Evolutionary conservation across 2,329 filamentous ascomycete genomes (phyloP).

Genomic region (Apiospora phragmitis): DNA sequence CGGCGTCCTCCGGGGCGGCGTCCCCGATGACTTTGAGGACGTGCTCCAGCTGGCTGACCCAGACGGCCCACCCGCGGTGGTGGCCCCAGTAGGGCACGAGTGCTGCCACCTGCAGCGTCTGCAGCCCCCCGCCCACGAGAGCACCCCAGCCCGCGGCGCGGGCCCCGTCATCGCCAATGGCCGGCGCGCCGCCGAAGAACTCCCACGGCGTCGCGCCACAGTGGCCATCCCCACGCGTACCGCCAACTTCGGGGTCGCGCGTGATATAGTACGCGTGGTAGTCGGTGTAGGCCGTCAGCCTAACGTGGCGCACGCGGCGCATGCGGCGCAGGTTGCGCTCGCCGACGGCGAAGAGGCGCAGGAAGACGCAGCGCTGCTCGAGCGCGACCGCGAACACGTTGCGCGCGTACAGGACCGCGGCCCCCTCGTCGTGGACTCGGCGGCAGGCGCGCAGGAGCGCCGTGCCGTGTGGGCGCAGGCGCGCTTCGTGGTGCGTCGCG

Average conservation of each 20-base stretch:
- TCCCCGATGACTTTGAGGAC: conserved; percentile 16
- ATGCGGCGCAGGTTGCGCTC: conserved; percentile 15
- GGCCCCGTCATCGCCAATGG: not conserved
- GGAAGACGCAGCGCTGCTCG: conserved; percentile 9
- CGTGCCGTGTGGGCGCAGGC: not conserved
- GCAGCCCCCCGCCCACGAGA: conserved; percentile 9
- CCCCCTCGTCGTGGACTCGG: conserved; percentile 7
- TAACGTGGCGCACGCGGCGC: conserved; percentile 8
- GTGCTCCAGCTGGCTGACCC: conserved; percentile 15
- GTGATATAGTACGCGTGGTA: conserved; percentile 12
- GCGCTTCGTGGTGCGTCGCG: not conserved
- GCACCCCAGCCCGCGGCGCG: conserved; percentile 9
- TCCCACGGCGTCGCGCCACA: conserved; percentile 5
- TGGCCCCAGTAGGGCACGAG: conserved; percentile 12
- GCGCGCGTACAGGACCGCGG: conserved; percentile 14
- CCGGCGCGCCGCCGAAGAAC: conserved; percentile 11
- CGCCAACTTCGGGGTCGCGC: not conserved
- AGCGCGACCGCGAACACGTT: conserved; percentile 15
- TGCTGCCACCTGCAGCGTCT: conserved; percentile 7
- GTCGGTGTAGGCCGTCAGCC: conserved; percentile 6
- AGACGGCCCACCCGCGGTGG: conserved; percentile 13
- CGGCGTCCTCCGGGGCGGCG: conserved; percentile 12
- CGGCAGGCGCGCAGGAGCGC: not conserved
- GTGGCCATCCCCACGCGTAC: not conserved
- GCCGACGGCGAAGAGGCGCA: conserved; percentile 16